Base-by-base conservation (phyloP, 1,284 basidiomycete genomes). In the Sporisorium scitamineum region DNA sequence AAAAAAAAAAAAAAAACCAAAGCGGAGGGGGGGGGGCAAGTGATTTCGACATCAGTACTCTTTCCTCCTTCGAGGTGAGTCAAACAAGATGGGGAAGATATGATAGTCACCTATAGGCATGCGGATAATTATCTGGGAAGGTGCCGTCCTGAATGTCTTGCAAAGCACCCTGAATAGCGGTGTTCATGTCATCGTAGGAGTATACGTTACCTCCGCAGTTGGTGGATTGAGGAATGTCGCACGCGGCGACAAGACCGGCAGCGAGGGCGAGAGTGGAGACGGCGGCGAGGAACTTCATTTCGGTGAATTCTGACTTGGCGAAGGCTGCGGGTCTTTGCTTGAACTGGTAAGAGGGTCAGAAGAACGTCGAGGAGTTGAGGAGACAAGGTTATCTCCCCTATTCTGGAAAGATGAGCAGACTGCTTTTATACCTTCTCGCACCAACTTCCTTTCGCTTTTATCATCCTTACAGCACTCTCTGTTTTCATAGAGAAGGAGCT, bases 131-230 rank as follows among this genome's bases (percentile, higher is more conserved):
- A 26, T 64, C 61, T 8, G 61, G 54, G 18, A 13, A 18, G 24
- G 45, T 48, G 1, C 54, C 61, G n/a, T 26, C 44, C 10, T 47
- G 37, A 9, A 27, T 54, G n/a, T 64, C 61, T 22, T 57, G 41
- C 1, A 64, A 26, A 53, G 31, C 61, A n/a, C 41, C 61, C 37
- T 65, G 48, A 41, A 69, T 60, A 34, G 60, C 64, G 39, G 60
- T 59, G 54, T 52, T 55, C 55, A 76, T 64, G 55, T 65, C 69
- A 16, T 50, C 34, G 51, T 31, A 31, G 1, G 55, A 41, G 65
- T 73, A 76, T 32, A 20, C n/a, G 41, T 58, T 58, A 24, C 58
- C 55, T 37, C 74, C 70, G 63, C 74, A 76, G 51, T 32, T 61
- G 56, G 58, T 44, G 13, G 64, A 37, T 8, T 41, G 32, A 14